These are phyloP conservation scores for Saturnispora serradocipensis DNA, from an alignment of 805 yeast species.

Conservation along the genomic window DNA sequence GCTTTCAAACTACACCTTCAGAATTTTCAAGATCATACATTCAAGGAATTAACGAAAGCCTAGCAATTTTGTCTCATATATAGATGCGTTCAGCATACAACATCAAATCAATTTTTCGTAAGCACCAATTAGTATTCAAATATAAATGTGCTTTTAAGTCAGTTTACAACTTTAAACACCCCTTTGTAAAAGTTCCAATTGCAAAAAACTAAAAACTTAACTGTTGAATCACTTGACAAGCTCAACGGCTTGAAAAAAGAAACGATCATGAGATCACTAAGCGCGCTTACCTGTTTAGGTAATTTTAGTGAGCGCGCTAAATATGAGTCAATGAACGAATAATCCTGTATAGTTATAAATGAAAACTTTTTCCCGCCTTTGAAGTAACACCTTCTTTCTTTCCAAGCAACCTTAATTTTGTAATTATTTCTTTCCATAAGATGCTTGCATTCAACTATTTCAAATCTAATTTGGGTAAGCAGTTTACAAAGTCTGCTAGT, in stretches of 20 bases:
- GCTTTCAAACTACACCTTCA: no score
- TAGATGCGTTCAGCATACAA: no score
- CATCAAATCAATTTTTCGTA: no score
- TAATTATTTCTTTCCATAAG: background rate
- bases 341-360: background rate
- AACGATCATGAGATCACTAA: background rate
- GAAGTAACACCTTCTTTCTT: background rate
- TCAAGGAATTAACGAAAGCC: no score
- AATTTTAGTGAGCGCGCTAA: constrained; percentile 9
- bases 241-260: background rate
- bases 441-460: constrained; percentile 12
- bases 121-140: no score
- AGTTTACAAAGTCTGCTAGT: background rate
- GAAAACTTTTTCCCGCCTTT: background rate
- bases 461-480: constrained; percentile 3
- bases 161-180: no score
- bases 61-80: no score
- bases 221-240: background rate
- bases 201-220: background rate
- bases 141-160: no score
- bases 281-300: constrained; percentile 9
- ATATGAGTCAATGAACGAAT: background rate
- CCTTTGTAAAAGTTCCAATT: no score
- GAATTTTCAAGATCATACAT: no score
- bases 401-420: background rate